phyloP scores from a whole-genome alignment of 2,329 filamentous ascomycete species.

The Fusarium hainanense region DNA sequence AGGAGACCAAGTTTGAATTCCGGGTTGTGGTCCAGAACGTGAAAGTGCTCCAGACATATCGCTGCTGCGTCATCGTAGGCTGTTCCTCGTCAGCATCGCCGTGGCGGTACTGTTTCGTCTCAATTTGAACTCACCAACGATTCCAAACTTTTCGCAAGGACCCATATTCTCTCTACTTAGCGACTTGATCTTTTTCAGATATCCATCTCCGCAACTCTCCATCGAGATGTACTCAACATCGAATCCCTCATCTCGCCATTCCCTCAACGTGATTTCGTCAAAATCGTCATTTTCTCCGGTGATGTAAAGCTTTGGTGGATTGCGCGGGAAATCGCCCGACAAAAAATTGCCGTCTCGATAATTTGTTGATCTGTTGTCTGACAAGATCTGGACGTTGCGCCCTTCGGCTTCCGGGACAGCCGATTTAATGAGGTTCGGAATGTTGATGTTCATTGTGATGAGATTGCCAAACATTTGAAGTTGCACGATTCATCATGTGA shows the following conservation, averaged over 20 bases:
- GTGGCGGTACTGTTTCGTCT: accelerated
- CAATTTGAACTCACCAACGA: conserved; percentile 50
- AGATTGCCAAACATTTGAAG: not conserved
- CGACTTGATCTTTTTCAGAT: conserved; percentile 49
- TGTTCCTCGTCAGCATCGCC: conserved; percentile 14
- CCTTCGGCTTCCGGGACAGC: conserved; percentile 48
- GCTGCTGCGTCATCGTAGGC: conserved; percentile 59
- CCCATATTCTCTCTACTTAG: conserved; percentile 50
- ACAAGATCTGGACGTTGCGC: conserved; percentile 48
- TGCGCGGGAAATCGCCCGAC: conserved; percentile 53
- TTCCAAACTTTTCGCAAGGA: conserved; percentile 58
- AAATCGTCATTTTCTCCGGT: conserved; percentile 58
- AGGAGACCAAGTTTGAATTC: conserved; percentile 57
- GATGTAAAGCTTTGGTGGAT: conserved; percentile 55
- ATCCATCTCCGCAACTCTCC: conserved; percentile 50
- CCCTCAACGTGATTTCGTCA: conserved; percentile 51
- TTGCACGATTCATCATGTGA: accelerated
- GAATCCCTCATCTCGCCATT: conserved; percentile 58
- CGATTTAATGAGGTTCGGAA: conserved; percentile 47
- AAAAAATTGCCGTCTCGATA: conserved; percentile 57
- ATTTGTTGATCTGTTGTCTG: conserved; percentile 49
- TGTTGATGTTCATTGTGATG: conserved; percentile 43
- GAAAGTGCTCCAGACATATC: conserved; percentile 58
- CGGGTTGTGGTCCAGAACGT: conserved; percentile 57
- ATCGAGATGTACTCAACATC: conserved; percentile 57